Base-by-base conservation (phyloP, 2,329 filamentous ascomycete species). In the Podosphaera xanthii region DNA sequence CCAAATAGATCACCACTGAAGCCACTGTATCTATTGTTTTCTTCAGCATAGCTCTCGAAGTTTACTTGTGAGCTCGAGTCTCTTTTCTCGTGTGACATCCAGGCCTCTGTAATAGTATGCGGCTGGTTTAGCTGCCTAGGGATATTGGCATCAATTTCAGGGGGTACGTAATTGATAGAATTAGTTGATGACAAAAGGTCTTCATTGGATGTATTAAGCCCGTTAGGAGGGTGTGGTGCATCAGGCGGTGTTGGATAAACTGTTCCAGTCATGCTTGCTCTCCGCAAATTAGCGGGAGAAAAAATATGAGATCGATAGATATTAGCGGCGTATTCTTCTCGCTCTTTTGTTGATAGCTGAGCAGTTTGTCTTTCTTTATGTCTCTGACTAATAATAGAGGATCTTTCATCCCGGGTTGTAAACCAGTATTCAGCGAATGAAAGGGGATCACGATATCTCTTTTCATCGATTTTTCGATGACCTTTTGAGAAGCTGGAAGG, bases 201-300 rank as follows among this genome's bases (percentile, higher is more conserved):
- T 4, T 75, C 76, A 60, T 83, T 80, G 1, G 77, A 77, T 3
- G 79, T 77, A 0, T 78, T 78, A 5, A 76, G 73, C 2, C 75
- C 80, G 8, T 75, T 69, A 1, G 71, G 70, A 58, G 75, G 74
- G 48, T 80, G 80, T 22, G 83, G 71, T 12, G 76, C 82, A 66
- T 86, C 83, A 9, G 84, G 84, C 1, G 84, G 84, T 4, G 84
- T 87, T 7, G 82, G 83, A 67, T 87, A 87, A 70, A 87, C 80
- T 1, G 77, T 75, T 49, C 78, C 77, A 33, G 73, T 65, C 59
- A 67, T 74, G 63, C 74, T 76, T 44, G 76, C 70, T 64, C 78
- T 72, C 62, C 78, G 74, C 5, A 78, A 64, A 14, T 73, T 71
- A 30, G 77, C 63, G 5, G 79, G 77, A 6, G 80, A 81, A 57